phyloP scores from a whole-genome alignment of 163 green algal genomes.

The Prototheca wickerhamii region DNA sequence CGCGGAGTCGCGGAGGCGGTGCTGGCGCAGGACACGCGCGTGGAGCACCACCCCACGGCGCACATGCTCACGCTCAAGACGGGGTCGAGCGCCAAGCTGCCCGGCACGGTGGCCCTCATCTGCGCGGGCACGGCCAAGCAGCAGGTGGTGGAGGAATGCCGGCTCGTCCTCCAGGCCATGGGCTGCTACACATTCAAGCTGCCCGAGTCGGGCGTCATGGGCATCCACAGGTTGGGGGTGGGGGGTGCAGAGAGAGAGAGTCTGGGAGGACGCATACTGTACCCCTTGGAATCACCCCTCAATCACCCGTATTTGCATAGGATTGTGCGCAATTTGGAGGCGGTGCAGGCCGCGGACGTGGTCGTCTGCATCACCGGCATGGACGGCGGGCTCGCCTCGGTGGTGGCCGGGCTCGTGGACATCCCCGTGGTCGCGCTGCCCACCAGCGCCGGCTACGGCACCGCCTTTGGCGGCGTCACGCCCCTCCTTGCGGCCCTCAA shows the following conservation, averaged over 20 bases:
- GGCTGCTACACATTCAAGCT: slow-evolving; percentile 58
- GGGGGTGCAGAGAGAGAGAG: too few species aligned
- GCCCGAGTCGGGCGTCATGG: slow-evolving; percentile 47
- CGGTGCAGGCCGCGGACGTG: slow-evolving; percentile 53
- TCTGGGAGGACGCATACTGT: too few species aligned
- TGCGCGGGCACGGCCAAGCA: slow-evolving; percentile 50
- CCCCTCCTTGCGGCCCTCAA: slow-evolving; percentile 57
- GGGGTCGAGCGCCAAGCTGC: slow-evolving; percentile 21
- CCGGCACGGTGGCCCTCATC: slow-evolving; percentile 58
- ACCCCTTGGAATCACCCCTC: too few species aligned
- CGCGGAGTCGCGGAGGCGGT: slow-evolving; percentile 26
- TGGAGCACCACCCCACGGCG: slow-evolving; percentile 26
- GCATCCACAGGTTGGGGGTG: slow-evolving; percentile 56
- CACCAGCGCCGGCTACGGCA: slow-evolving; percentile 61
- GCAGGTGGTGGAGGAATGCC: slow-evolving; percentile 55
- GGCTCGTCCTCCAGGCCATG: slow-evolving; percentile 43
- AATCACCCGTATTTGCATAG: too few species aligned
- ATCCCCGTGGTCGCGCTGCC: slow-evolving; percentile 55
- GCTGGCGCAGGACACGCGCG: slow-evolving; percentile 13
- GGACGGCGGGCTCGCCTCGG: slow-evolving; percentile 55
- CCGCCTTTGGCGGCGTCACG: slow-evolving; percentile 49
- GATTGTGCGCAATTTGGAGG: slow-evolving; percentile 36
- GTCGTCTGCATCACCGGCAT: slow-evolving; percentile 69
- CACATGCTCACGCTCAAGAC: slow-evolving; percentile 29
- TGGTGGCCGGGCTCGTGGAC: slow-evolving; percentile 63